Evolutionary conservation across 768 basidiomycete genomes (phyloP).

Genomic region (Trametes sanguinea): DNA sequence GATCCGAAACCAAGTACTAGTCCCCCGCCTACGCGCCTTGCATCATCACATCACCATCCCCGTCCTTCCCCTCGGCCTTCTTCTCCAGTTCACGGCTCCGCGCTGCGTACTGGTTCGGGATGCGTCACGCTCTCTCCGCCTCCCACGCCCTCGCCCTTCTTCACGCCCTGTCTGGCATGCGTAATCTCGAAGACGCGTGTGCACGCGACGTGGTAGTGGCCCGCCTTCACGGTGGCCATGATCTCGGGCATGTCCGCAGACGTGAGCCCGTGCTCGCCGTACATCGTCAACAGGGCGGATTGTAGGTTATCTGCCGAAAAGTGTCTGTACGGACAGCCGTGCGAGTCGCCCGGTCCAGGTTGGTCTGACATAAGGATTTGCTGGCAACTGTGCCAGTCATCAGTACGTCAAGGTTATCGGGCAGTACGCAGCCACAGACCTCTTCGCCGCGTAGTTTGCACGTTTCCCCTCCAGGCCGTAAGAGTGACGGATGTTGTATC

Average conservation of each 20-base stretch:
- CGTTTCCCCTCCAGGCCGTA: slow-evolving; percentile 94
- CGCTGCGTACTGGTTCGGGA: slow-evolving; percentile 89
- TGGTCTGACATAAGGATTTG: slow-evolving; percentile 74
- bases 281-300: slow-evolving; percentile 68
- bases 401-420: neutral
- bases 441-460: slow-evolving; percentile 92
- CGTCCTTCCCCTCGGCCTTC: slow-evolving; percentile 25
- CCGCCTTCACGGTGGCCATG: slow-evolving; percentile 70
- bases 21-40: slow-evolving; percentile 16
- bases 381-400: slow-evolving; percentile 64
- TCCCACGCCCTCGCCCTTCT: slow-evolving; percentile 88
- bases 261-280: slow-evolving; percentile 65
- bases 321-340: slow-evolving; percentile 94
- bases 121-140: slow-evolving; percentile 87
- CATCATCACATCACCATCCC: slow-evolving; percentile 47
- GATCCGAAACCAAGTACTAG: neutral
- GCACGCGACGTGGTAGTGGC: slow-evolving; percentile 94
- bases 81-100: slow-evolving; percentile 65
- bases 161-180: slow-evolving; percentile 68
- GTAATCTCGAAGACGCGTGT: slow-evolving; percentile 97
- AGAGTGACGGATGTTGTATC: slow-evolving; percentile 94
- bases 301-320: slow-evolving; percentile 83
- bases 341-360: slow-evolving; percentile 68
- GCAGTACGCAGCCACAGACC: slow-evolving; percentile 44
- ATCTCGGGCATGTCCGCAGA: slow-evolving; percentile 79